Conservation (phyloP, 805 yeast genomes). For the Pichia cephalocereana region DNA sequence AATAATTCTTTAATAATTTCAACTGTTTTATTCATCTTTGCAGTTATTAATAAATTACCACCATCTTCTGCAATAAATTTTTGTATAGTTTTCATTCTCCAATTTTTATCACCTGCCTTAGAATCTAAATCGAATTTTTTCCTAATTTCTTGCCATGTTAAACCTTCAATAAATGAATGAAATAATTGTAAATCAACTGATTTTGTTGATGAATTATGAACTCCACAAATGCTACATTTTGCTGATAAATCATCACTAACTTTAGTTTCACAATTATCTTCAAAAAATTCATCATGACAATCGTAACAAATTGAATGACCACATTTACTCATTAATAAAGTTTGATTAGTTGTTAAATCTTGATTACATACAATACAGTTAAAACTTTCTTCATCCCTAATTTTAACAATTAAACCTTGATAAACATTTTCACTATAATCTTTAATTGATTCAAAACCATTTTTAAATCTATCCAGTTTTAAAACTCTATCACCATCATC, state of each 20-base stretch:
- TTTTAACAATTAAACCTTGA: conserved; percentile 24
- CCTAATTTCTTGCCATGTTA: conserved; percentile 18
- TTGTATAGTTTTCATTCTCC: conserved; percentile 21
- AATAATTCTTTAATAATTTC: conserved; percentile 46
- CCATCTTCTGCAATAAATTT: conserved; percentile 29
- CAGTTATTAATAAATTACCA: conserved; percentile 48
- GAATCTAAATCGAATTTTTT: conserved; percentile 15
- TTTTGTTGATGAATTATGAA: conserved; percentile 27
- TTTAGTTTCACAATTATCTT: conserved; percentile 30
- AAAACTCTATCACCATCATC: conserved; percentile 31
- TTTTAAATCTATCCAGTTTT: conserved; percentile 26
- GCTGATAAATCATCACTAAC: conserved; percentile 28
- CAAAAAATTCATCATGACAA: conserved; percentile 46
- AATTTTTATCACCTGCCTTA: conserved; percentile 17
- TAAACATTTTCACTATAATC: conserved; percentile 17
- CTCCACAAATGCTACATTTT: conserved; percentile 49
- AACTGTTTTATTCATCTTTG: conserved; percentile 59
- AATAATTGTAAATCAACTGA: conserved; percentile 42
- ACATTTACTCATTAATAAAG: conserved; percentile 47
- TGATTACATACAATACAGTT: conserved; percentile 65
- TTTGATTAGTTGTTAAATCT: conserved; percentile 32
- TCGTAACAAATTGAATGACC: conserved; percentile 67
- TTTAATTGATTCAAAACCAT: conserved; percentile 19
- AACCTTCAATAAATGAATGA: conserved; percentile 33
- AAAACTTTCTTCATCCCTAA: conserved; percentile 29